Percentiles rank a stretch among this genome's conserved stretches.
Evolutionary conservation across 495 filamentous ascomycete species (phyloP).

Genomic region (Barbatosphaeria neglecta): DNA sequence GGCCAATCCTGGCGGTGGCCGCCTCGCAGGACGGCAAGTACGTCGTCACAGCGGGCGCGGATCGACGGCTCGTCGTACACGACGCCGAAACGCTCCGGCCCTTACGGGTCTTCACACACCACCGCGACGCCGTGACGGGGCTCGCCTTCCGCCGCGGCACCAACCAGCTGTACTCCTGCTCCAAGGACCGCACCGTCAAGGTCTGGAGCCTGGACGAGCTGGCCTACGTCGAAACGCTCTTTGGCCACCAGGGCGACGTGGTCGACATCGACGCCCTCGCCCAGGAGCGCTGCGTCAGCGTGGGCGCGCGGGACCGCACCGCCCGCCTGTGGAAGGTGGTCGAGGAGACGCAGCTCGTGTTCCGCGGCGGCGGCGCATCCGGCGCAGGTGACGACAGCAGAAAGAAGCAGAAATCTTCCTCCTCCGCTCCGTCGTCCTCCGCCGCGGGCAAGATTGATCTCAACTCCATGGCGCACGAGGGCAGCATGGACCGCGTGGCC

Average conservation of each 20-base stretch:
- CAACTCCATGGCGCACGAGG: slow-evolving; percentile 48
- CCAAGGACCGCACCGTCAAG: slow-evolving; percentile 64
- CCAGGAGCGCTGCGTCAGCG: slow-evolving; percentile 79
- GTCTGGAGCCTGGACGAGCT: slow-evolving; percentile 69
- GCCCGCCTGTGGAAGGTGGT: slow-evolving; percentile 95
- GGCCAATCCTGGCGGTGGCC: slow-evolving; percentile 67
- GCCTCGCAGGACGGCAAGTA: slow-evolving; percentile 82
- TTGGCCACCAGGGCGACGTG: slow-evolving; percentile 89
- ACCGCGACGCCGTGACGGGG: slow-evolving; percentile 75
- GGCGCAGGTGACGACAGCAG: not conserved
- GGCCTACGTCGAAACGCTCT: slow-evolving; percentile 88
- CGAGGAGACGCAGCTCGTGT: slow-evolving; percentile 89
- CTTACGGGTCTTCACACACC: slow-evolving; percentile 75
- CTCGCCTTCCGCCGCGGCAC: slow-evolving; percentile 79
- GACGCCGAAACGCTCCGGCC: slow-evolving; percentile 65
- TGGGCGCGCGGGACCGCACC: slow-evolving; percentile 71
- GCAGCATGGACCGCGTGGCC: slow-evolving; percentile 79
- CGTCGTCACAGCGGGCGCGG: slow-evolving; percentile 77
- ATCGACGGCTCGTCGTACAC: slow-evolving; percentile 78
- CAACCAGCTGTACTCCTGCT: slow-evolving; percentile 82
- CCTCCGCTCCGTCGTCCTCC: slow-evolving; percentile 3
- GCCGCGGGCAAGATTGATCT: slow-evolving; percentile 30
- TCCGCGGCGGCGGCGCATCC: slow-evolving; percentile 58
- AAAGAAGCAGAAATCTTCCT: slow-evolving; percentile 7
- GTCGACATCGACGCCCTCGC: slow-evolving; percentile 70